Percentiles rank a stretch among this genome's conserved stretches.
These are phyloP conservation scores for Kodamaea fukazawae DNA, from an alignment of 805 yeast species.

Conservation along the genomic window DNA sequence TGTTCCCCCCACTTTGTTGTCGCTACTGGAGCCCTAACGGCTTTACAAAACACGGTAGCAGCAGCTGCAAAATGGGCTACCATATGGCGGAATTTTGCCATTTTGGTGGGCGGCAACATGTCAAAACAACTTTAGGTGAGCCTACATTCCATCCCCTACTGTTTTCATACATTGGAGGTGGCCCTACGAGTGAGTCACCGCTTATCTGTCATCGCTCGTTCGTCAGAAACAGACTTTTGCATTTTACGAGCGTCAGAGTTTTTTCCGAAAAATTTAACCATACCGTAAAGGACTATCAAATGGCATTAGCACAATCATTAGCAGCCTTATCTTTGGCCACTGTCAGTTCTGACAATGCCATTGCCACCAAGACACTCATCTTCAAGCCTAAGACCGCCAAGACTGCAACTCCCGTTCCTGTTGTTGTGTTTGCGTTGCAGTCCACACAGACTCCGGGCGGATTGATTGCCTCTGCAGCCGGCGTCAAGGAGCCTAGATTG, in stretches of 20 bases:
- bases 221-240: neutral
- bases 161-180: too few species aligned
- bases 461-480: conserved; percentile 62
- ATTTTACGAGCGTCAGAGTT: neutral
- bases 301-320: conserved; percentile 69
- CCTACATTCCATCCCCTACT: neutral
- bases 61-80: too few species aligned
- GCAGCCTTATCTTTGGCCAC: conserved; percentile 63
- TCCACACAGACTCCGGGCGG: conserved; percentile 68
- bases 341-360: conserved; percentile 49
- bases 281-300: conserved; percentile 17
- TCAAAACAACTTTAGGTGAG: too few species aligned
- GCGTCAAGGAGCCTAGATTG: conserved; percentile 80
- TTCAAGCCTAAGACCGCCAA: conserved; percentile 92
- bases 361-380: conserved; percentile 69
- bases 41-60: too few species aligned
- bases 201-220: too few species aligned
- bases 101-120: too few species aligned
- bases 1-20: too few species aligned
- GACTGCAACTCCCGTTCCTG: conserved; percentile 72
- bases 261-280: neutral
- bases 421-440: conserved; percentile 73
- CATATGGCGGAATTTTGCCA: too few species aligned
- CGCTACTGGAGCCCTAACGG: too few species aligned
- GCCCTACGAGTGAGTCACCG: too few species aligned